phyloP scores from a whole-genome alignment of 768 basidiomycete genomes.

The Agaricus blazei region DNA sequence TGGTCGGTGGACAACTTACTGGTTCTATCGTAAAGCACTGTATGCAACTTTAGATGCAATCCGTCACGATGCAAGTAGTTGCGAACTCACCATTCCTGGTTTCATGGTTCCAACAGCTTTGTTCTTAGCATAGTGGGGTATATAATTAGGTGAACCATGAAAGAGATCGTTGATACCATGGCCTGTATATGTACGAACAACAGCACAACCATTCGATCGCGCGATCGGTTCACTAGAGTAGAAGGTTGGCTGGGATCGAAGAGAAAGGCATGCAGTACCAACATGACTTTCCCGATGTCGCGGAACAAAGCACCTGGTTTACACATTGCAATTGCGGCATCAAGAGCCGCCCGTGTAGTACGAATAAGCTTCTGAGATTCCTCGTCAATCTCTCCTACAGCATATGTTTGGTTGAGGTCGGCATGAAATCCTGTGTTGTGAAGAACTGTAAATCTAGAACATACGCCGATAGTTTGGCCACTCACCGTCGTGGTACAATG shows the following conservation, averaged over 20 bases:
- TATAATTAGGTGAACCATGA: slow-evolving; percentile 72
- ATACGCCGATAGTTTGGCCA: not conserved
- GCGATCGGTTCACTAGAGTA: slow-evolving; percentile 74
- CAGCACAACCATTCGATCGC: slow-evolving; percentile 78
- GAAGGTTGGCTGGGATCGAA: not conserved
- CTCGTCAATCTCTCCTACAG: slow-evolving; percentile 81
- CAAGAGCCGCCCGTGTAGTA: slow-evolving; percentile 77
- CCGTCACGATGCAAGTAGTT: not conserved
- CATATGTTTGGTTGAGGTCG: slow-evolving; percentile 91
- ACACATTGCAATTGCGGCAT: slow-evolving; percentile 87
- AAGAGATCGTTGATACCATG: slow-evolving; percentile 88
- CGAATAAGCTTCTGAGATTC: slow-evolving; percentile 79
- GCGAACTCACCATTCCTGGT: slow-evolving; percentile 72
- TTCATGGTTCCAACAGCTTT: slow-evolving; percentile 94
- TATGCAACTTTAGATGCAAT: slow-evolving; percentile 3
- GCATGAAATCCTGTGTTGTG: slow-evolving; percentile 70
- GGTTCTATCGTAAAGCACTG: slow-evolving; percentile 78
- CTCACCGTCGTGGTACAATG: slow-evolving; percentile 72
- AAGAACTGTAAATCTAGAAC: not conserved
- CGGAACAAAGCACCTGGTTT: slow-evolving; percentile 91
- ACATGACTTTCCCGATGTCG: slow-evolving; percentile 86
- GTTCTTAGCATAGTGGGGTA: slow-evolving; percentile 93
- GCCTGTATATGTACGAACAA: slow-evolving; percentile 88
- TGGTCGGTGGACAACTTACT: slow-evolving; percentile 25
- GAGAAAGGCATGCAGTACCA: slow-evolving; percentile 23